Percentiles rank a stretch among this genome's conserved stretches.
phyloP scores from a whole-genome alignment of 345 rosid genomes.

The Corchorus olitorius region DNA sequence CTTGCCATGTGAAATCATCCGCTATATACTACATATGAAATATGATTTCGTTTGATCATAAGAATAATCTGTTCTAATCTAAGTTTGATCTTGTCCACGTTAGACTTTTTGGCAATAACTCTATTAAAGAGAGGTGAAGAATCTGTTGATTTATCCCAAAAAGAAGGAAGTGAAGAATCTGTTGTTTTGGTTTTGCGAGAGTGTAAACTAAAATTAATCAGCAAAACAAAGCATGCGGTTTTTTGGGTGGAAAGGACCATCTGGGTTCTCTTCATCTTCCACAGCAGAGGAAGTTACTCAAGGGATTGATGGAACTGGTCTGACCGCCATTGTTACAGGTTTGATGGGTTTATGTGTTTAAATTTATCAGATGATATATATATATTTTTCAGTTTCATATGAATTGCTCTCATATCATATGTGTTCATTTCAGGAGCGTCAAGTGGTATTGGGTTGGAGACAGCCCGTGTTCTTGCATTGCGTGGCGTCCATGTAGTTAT shows the following conservation, averaged over 20 bases:
- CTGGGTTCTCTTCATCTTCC: slow-evolving; percentile 21
- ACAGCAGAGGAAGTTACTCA: slow-evolving; percentile 36
- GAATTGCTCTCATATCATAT: neutral
- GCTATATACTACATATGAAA: no score
- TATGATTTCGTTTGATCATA: no score
- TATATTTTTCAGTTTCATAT: neutral
- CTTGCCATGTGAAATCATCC: no score
- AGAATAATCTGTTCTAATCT: no score
- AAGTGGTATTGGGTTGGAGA: slow-evolving; percentile 75
- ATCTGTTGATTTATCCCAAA: neutral
- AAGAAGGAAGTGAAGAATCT: neutral
- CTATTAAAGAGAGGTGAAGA: neutral
- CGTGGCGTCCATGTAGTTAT: slow-evolving; percentile 70
- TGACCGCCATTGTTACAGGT: slow-evolving; percentile 56
- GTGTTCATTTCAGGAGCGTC: slow-evolving; percentile 57
- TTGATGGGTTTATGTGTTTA: neutral
- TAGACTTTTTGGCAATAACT: neutral
- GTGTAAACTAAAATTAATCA: neutral
- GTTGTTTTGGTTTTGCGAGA: neutral
- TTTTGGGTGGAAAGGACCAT: slow-evolving; percentile 20
- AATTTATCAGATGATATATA: neutral
- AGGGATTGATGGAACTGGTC: slow-evolving; percentile 48
- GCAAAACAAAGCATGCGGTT: slow-evolving; percentile 8
- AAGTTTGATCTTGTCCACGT: no score
- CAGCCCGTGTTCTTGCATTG: slow-evolving; percentile 70